phyloP scores from a whole-genome alignment of 257 asterid genomes.

The Ilex aquifolium region DNA sequence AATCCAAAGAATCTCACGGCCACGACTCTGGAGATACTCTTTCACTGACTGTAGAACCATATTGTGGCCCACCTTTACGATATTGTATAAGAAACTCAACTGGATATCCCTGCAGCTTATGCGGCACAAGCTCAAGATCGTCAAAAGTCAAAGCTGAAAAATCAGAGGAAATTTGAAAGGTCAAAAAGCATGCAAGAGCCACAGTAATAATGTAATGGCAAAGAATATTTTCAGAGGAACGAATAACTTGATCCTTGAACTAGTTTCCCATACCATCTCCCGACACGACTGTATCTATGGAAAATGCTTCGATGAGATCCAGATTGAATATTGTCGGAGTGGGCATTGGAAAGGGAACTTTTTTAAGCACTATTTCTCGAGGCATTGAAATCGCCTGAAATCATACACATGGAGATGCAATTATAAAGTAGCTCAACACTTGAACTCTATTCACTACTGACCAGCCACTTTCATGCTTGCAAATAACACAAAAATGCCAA shows the following conservation, averaged over 20 bases:
- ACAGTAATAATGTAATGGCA: neutral
- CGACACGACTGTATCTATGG: slow-evolving; percentile 72
- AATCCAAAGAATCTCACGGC: slow-evolving; percentile 39
- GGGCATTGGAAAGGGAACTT: slow-evolving; percentile 87
- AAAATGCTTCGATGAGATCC: slow-evolving; percentile 64
- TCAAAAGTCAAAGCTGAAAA: slow-evolving; percentile 70
- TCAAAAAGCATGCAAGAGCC: slow-evolving; percentile 6
- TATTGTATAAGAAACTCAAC: slow-evolving; percentile 73
- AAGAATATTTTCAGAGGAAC: no score
- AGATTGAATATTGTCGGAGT: slow-evolving; percentile 74
- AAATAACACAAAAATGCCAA: neutral
- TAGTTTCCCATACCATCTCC: slow-evolving; percentile 45
- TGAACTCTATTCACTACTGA: neutral
- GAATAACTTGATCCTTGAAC: neutral
- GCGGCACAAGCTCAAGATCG: slow-evolving; percentile 71
- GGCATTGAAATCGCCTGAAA: slow-evolving; percentile 84
- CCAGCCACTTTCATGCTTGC: slow-evolving; percentile 2
- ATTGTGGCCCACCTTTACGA: slow-evolving; percentile 90
- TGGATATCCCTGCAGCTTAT: slow-evolving; percentile 86
- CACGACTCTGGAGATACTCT: slow-evolving; percentile 44
- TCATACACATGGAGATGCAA: slow-evolving; percentile 13
- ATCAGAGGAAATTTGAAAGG: slow-evolving; percentile 4
- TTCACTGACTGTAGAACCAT: slow-evolving; percentile 90
- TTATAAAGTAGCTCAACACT: slow-evolving; percentile 9
- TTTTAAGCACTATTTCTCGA: slow-evolving; percentile 76